Evolutionary conservation across 805 yeast species (phyloP), one percentile per base, ranked within the genome.

Genomic region (Lachancea nothofagi): DNA sequence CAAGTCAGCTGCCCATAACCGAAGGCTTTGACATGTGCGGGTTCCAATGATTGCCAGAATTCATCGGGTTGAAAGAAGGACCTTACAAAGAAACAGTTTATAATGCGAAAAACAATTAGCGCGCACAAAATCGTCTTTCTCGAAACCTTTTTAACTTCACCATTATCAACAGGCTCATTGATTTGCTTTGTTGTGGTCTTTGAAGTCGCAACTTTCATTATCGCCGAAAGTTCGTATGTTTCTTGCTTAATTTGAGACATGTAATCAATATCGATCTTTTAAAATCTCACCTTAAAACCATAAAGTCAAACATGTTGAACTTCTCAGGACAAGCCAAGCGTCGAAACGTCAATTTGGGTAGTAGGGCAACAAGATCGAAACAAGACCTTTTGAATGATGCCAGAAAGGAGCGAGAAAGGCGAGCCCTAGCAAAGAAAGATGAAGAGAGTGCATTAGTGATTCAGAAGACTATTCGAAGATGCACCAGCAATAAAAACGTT

Each of bases 21-120:
- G 57, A 70, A 87, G 0, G 82, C 81, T 26, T 71, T 64, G 3
- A 54, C 42, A 59, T 88, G 96, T 0, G 97, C 98, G 0, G 96
- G 96, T 54, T 93, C 98, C 37, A 93, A 64, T 0, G 89, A 70
- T 62, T 93, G 99, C 78, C 81, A 93, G 62, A 72, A 93, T 61
- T 93, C 99, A 60, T 93, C 99, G 0, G 98, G 90, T 59, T 93
- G 99, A 64, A 93, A 93, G 56, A 78, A 93, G 0, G 97, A 87
- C 40, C 57, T 57, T 4, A 77, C 74, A 1, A 78, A 58, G 18
- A 83, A 54, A 0, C 94, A 75, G 59, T 88, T 87, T 51, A 74
- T 23, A 7, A 80, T 45, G 28, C 95, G 61, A n/a, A 72, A 47
- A 0, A 66, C 36, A 2, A 75, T n/a, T 21, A 43, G 22, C 9